Conservation (phyloP, 768 basidiomycete species). For the Panaeolus papilionaceus region DNA sequence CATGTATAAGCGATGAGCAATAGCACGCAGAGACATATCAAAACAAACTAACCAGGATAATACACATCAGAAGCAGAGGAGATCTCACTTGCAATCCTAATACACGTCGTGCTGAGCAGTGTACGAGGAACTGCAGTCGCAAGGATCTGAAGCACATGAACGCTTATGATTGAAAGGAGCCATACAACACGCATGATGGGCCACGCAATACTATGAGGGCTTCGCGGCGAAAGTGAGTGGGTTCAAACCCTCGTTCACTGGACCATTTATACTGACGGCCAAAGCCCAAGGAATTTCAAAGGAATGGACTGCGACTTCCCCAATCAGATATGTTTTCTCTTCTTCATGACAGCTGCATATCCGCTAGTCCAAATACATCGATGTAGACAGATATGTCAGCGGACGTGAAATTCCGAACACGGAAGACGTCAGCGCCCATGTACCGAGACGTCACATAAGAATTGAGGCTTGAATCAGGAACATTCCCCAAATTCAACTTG, state of each 20-base stretch:
- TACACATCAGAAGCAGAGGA: constrained; percentile 54
- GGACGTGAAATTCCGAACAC: neutral
- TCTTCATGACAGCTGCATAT: neutral
- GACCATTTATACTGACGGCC: neutral
- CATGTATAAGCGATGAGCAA: neutral
- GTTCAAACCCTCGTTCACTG: neutral
- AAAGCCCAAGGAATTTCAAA: neutral
- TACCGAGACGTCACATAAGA: neutral
- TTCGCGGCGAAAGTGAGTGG: neutral
- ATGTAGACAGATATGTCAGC: neutral
- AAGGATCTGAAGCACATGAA: neutral
- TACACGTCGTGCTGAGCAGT: constrained; percentile 36
- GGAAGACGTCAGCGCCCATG: neutral
- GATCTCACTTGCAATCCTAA: constrained; percentile 41
- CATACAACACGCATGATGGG: neutral
- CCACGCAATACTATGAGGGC: neutral
- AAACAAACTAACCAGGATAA: constrained; percentile 39
- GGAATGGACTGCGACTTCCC: neutral
- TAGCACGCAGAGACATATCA: neutral
- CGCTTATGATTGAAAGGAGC: neutral
- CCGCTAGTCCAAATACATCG: neutral
- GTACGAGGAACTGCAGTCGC: neutral
- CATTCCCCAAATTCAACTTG: neutral
- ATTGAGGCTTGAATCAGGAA: neutral
- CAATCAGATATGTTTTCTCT: neutral